A percentile compares a stretch with the other conserved stretches of the same genome.
These are phyloP conservation scores for Coemansia sp. DNA, from an alignment of 192 early-diverging fungal genomes.

Conservation along the genomic window DNA sequence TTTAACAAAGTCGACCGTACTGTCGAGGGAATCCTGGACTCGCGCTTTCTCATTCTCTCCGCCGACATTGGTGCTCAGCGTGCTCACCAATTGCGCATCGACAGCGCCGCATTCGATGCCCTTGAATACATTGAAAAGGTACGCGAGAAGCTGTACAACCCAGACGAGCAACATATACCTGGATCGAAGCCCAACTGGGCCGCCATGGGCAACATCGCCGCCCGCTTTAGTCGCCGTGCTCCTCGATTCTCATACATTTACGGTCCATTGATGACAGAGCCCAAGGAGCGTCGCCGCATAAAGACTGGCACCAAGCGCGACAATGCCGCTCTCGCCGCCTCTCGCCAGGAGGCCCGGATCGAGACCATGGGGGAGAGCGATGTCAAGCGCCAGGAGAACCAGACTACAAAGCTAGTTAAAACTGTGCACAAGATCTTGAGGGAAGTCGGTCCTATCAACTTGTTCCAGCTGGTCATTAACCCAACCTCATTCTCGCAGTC, in stretches of 20 bases:
- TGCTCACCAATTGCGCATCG: constrained; percentile 72
- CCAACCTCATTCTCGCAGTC: constrained; percentile 89
- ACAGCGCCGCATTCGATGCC: constrained; percentile 71
- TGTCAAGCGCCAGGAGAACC: constrained; percentile 78
- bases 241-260: constrained; percentile 81
- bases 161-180: constrained; percentile 45
- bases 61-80: constrained; percentile 76
- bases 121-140: constrained; percentile 74
- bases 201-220: constrained; percentile 56
- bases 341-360: constrained; percentile 33
- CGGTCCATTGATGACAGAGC: constrained; percentile 42
- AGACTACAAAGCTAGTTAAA: constrained; percentile 81
- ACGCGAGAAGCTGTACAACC: constrained; percentile 47
- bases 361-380: constrained; percentile 66
- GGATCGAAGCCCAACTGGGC: constrained; percentile 59
- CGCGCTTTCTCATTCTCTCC: constrained; percentile 72
- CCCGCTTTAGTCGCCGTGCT: constrained; percentile 54
- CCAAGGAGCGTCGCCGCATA: constrained; percentile 20
- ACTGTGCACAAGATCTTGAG: constrained; percentile 63
- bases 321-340: not conserved
- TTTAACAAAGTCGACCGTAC: constrained; percentile 66
- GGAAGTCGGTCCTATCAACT: constrained; percentile 59
- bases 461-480: constrained; percentile 89
- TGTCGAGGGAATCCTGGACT: constrained; percentile 88
- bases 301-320: not conserved